Evolutionary conservation across 169 alveolate genomes (phyloP).

Genomic region (Cryptosporidium parvum): DNA sequence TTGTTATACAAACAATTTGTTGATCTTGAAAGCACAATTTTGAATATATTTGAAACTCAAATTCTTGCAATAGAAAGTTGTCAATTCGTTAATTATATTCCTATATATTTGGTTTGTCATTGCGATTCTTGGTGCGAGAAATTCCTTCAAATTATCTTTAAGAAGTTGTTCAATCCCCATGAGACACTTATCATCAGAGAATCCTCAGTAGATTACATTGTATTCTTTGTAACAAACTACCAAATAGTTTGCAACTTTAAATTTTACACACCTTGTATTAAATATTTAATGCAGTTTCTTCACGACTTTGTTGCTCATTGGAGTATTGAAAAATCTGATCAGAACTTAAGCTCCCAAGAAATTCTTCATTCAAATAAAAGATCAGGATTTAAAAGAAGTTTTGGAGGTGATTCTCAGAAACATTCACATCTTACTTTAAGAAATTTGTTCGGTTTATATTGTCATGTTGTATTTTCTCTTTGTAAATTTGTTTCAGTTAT

Average conservation of each 20-base stretch:
- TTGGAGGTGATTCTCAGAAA: background rate
- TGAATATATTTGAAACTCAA: constrained; percentile 42
- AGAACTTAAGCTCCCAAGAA: background rate
- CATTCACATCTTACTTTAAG: background rate
- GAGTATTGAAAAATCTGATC: constrained; percentile 29
- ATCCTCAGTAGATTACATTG: constrained; percentile 49
- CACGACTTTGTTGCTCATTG: constrained; percentile 71
- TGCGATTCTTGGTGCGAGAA: constrained; percentile 53
- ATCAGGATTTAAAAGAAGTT: constrained; percentile 5
- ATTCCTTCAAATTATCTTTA: constrained; percentile 38
- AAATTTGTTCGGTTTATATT: constrained; percentile 49
- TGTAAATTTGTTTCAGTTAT: constrained; percentile 24
- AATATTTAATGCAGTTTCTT: constrained; percentile 51
- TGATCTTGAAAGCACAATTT: constrained; percentile 42
- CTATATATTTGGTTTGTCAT: constrained; percentile 32
- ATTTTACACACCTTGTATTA: constrained; percentile 48
- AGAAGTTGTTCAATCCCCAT: constrained; percentile 51
- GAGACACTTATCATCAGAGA: constrained; percentile 58
- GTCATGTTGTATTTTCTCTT: constrained; percentile 35
- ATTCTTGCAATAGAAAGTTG: constrained; percentile 45
- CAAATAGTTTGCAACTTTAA: constrained; percentile 38
- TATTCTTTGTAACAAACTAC: constrained; percentile 23
- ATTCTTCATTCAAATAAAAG: background rate
- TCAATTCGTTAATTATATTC: constrained; percentile 45
- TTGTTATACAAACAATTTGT: constrained; percentile 34